A percentile compares a stretch with the other conserved stretches of the same genome.
phyloP scores from a whole-genome alignment of 192 early-diverging fungal genomes.

The Chytriomyces hyalinus region DNA sequence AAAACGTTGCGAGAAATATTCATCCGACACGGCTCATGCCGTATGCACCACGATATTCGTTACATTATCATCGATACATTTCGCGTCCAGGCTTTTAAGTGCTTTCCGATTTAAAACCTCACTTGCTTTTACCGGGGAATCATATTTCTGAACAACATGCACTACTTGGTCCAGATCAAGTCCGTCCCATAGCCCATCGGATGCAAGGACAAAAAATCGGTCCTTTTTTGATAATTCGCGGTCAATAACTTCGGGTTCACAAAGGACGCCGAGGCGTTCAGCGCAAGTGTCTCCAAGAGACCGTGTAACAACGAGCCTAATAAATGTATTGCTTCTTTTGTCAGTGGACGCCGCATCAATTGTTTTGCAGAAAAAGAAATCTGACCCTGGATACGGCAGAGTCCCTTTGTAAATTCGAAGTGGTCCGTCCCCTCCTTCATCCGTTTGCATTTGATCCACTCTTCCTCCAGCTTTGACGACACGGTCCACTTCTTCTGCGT shows the following conservation, averaged over 20 bases:
- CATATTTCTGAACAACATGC: constrained; percentile 17
- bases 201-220: constrained; percentile 51
- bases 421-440: constrained; percentile 42
- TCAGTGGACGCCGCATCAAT: not conserved
- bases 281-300: constrained; percentile 57
- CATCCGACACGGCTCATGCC: not conserved
- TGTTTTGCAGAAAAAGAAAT: not conserved
- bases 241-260: constrained; percentile 50
- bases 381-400: constrained; percentile 61
- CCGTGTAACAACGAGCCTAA: constrained; percentile 55
- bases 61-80: constrained; percentile 60
- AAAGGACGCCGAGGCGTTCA: constrained; percentile 48
- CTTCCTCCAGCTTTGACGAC: constrained; percentile 45
- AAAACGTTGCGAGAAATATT: not conserved
- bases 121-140: constrained; percentile 38
- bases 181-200: constrained; percentile 64
- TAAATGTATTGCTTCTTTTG: constrained; percentile 14
- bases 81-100: constrained; percentile 47
- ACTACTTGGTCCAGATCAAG: constrained; percentile 46
- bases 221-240: constrained; percentile 39
- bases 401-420: constrained; percentile 64
- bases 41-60: constrained; percentile 50
- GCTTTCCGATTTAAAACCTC: constrained; percentile 41
- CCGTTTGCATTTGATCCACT: constrained; percentile 47
- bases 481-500: constrained; percentile 40